Conservation (phyloP, 495 filamentous ascomycete species). For the Neurospora tetrasperma region DNA sequence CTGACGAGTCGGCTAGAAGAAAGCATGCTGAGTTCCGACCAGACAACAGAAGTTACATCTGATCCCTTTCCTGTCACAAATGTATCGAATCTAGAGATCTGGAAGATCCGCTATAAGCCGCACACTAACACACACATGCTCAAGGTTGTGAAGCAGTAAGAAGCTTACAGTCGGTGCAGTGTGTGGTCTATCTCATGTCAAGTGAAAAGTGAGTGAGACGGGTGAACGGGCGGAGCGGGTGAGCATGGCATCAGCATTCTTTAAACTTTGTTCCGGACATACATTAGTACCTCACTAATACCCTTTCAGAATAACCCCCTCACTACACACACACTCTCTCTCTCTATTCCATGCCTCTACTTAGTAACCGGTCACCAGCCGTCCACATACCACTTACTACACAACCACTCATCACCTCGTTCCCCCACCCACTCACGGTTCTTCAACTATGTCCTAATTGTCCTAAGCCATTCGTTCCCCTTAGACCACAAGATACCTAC, state of each 20-base stretch:
- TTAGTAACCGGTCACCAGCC: background rate
- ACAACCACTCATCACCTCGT: background rate
- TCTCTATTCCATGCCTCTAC: background rate
- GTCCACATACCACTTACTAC: background rate
- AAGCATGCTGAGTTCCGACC: background rate
- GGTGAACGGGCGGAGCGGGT: background rate
- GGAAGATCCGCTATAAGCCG: background rate
- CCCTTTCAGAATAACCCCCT: background rate
- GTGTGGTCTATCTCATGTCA: background rate
- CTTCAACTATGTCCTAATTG: background rate
- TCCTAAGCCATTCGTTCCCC: background rate
- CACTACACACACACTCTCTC: background rate
- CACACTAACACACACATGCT: background rate
- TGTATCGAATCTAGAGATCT: background rate
- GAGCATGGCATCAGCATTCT: background rate
- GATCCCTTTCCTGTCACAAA: background rate
- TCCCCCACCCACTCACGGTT: background rate
- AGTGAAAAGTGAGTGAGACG: background rate
- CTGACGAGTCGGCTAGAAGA: background rate
- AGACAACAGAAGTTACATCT: background rate
- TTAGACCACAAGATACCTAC: background rate
- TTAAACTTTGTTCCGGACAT: background rate
- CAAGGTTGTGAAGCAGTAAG: background rate
- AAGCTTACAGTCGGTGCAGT: background rate
- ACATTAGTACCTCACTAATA: background rate